Base-by-base conservation (phyloP, 2,329 filamentous ascomycete genomes). In the Fusarium marasasianum region DNA sequence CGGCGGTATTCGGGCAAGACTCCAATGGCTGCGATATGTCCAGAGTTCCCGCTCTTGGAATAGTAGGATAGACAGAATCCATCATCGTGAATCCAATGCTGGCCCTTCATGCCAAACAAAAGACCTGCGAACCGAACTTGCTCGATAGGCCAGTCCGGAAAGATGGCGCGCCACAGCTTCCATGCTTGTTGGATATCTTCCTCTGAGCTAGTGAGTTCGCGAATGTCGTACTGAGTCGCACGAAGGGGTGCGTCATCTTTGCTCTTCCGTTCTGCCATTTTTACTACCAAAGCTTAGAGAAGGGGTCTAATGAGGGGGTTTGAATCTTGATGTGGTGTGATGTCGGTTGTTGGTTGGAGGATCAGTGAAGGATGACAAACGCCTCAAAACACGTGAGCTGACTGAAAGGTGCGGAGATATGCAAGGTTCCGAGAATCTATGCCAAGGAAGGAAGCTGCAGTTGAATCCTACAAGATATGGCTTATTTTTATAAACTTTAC, bases 121-220 rank as follows among this genome's bases (percentile, higher is more conserved):
- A 78, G 41, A 10, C 53, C 65, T 22, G 38, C 4, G 13, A 78
- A 37, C 1, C 77, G 63, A 1, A 37, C 5, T 14, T 55, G 33
- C 2, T 67, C 69, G 9, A 78, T 71, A 1, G 69, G 69, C 77
- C 77, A 79, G 22, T 64, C 41, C 3, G 74, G 61, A 8, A 78
- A 78, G 41, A 78, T 64, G 18, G 17, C 20, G 2, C 77, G 71
- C 77, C 77, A 78, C 31, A 78, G 29, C 4, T 68, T 31, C 64
- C 70, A 77, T 53, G 75, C 38, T 22, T 66, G 56, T 5, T 66
- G 63, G 10, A 72, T 33, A 33, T 78, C 76, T 29, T 78, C 47
- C 0, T 73, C 66, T 6, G 68, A 69, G 15, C 11, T 64, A 15
- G 63, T 62, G 22, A 77, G 38, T 4, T 61, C 26, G 26, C 48